These are phyloP conservation scores for Leccinum obscurum DNA, from an alignment of 768 basidiomycete genomes.

Conservation along the genomic window DNA sequence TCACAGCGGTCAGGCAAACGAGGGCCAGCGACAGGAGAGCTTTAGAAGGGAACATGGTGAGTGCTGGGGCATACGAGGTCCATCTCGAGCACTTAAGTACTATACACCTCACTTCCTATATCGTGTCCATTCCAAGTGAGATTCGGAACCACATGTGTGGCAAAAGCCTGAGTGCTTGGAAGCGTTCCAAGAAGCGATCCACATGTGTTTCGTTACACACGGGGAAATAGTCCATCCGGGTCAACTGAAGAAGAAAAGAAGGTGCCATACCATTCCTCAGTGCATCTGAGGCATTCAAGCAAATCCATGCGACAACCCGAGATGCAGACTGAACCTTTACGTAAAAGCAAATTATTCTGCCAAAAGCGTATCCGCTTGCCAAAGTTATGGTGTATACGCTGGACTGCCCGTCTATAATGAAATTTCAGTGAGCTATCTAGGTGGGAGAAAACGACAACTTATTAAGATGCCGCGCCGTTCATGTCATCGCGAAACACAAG, in stretches of 20 bases:
- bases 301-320: background rate
- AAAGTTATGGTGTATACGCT: background rate
- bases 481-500: background rate
- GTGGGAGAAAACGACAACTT: background rate
- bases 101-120: background rate
- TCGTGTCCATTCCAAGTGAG: background rate
- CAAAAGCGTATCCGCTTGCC: background rate
- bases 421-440: background rate
- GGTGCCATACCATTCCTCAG: background rate
- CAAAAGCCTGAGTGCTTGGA: background rate
- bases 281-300: background rate
- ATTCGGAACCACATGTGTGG: background rate
- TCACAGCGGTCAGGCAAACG: slow-evolving; percentile 12
- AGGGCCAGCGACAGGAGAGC: slow-evolving; percentile 17
- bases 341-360: background rate
- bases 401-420: background rate
- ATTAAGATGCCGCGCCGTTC: background rate
- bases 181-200: background rate
- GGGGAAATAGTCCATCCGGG: background rate
- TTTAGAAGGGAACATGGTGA: slow-evolving; percentile 18
- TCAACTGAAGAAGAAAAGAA: slow-evolving; percentile 2
- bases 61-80: background rate
- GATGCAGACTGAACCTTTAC: background rate
- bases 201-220: background rate
- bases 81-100: slow-evolving; percentile 3